Evolutionary conservation across 2,329 filamentous ascomycete genomes (phyloP).

Genomic region (Paecilomyces sp.): DNA sequence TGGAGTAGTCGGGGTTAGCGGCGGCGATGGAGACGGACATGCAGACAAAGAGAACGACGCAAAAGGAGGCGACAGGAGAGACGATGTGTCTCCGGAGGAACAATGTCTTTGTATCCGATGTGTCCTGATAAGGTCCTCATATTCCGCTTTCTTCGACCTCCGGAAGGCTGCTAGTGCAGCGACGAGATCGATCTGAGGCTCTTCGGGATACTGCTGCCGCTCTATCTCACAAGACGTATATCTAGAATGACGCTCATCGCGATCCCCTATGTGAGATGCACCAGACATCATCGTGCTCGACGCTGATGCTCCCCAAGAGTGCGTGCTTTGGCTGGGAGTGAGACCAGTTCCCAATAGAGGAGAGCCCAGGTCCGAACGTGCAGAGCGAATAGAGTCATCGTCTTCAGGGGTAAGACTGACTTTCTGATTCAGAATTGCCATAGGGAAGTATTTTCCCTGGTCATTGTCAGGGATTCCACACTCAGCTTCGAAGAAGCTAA

Average conservation of each 20-base stretch:
- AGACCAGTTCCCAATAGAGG: constrained; percentile 6
- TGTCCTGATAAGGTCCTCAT: constrained; percentile 28
- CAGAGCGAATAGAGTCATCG: constrained; percentile 15
- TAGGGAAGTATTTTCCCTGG: constrained; percentile 37
- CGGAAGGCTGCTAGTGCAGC: constrained; percentile 49
- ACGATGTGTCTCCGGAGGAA: constrained; percentile 15
- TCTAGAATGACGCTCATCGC: neutral
- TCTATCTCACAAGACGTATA: constrained; percentile 7
- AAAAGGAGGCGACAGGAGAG: constrained; percentile 7
- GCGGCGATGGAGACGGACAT: constrained; percentile 7
- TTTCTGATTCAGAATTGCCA: constrained; percentile 37
- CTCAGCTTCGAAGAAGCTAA: constrained; percentile 56
- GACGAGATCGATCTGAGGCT: constrained; percentile 43
- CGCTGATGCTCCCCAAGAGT: neutral
- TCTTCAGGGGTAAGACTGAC: constrained; percentile 33
- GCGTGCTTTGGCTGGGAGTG: neutral
- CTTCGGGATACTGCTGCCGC: constrained; percentile 6
- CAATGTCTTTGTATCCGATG: constrained; percentile 13
- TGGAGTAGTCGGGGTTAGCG: constrained; percentile 6
- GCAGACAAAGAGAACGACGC: constrained; percentile 2
- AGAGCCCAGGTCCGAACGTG: constrained; percentile 8
- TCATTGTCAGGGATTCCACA: constrained; percentile 44
- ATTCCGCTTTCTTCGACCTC: constrained; percentile 44
- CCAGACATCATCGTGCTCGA: constrained; percentile 3
- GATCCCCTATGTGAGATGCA: neutral